Evolutionary conservation across 352 stramenopile genomes (phyloP).

Genomic region (Thalassiosira ordinaria): DNA sequence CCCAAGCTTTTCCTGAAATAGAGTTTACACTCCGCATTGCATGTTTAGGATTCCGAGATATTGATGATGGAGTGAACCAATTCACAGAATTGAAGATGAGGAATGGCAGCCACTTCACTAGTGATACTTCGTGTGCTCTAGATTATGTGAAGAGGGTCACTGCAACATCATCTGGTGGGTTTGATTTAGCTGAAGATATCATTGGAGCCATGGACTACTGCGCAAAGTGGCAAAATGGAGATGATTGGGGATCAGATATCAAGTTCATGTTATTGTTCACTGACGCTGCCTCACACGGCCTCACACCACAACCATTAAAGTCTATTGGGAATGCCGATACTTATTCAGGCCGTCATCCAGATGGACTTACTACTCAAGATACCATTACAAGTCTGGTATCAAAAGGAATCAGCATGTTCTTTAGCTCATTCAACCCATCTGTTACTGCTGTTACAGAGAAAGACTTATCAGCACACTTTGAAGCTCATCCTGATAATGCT

Average conservation of each 20-base stretch:
- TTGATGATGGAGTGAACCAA: slow-evolving; percentile 63
- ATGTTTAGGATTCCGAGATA: slow-evolving; percentile 61
- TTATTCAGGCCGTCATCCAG: slow-evolving; percentile 58
- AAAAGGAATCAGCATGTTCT: slow-evolving; percentile 67
- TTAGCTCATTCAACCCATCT: slow-evolving; percentile 72
- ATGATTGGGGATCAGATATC: slow-evolving; percentile 65
- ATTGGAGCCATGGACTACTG: slow-evolving; percentile 64
- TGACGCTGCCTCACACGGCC: slow-evolving; percentile 68
- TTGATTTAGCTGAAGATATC: slow-evolving; percentile 70
- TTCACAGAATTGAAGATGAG: slow-evolving; percentile 57
- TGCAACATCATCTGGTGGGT: slow-evolving; percentile 42
- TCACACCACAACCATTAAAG: slow-evolving; percentile 25
- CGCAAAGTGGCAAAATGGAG: slow-evolving; percentile 44
- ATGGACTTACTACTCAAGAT: slow-evolving; percentile 51
- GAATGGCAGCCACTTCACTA: slow-evolving; percentile 62
- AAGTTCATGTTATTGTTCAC: slow-evolving; percentile 72
- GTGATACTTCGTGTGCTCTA: slow-evolving; percentile 29
- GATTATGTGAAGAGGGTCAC: slow-evolving; percentile 39
- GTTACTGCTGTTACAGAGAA: slow-evolving; percentile 61
- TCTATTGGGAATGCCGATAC: slow-evolving; percentile 46
- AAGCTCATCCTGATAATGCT: slow-evolving; percentile 55
- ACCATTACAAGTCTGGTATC: slow-evolving; percentile 50
- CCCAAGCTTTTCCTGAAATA: slow-evolving; percentile 59
- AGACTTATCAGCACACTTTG: slow-evolving; percentile 44
- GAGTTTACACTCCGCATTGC: slow-evolving; percentile 62